Percentiles rank a stretch among this genome's conserved stretches.
Conservation (phyloP, 2,329 filamentous ascomycete genomes). For the Fusarium sp. region DNA sequence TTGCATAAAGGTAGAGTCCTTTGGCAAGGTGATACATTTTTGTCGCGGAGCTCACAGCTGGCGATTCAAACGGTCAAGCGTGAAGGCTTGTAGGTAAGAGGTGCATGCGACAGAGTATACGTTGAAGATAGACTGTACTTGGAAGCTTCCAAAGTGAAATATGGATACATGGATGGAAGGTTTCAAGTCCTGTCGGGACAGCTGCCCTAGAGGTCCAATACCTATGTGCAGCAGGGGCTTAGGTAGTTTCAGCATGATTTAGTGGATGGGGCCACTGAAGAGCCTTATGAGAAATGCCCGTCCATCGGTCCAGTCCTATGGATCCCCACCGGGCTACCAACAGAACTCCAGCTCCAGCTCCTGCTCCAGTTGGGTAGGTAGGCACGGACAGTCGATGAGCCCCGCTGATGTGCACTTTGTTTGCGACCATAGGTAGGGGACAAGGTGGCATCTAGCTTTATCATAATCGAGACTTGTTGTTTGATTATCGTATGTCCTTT, state of each 20-base stretch:
- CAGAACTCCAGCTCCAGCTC: not conserved
- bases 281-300: constrained; percentile 20
- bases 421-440: not conserved
- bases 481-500: not conserved
- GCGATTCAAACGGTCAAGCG: not conserved
- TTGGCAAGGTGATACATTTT: constrained; percentile 96
- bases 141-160: not conserved
- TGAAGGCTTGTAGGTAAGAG: not conserved
- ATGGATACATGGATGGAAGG: not conserved
- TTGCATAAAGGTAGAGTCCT: constrained; percentile 93
- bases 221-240: not conserved
- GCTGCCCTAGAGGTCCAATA: not conserved
- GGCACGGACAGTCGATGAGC: constrained; percentile 11
- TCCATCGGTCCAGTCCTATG: constrained; percentile 3
- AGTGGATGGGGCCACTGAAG: constrained; percentile 36
- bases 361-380: not conserved
- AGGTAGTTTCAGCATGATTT: constrained; percentile 12
- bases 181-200: not conserved
- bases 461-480: not conserved
- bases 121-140: constrained; percentile 4
- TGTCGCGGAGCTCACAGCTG: not conserved
- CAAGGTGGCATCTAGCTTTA: not conserved
- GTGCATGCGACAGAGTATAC: constrained; percentile 8
- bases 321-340: not conserved
- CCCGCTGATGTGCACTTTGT: constrained; percentile 25